A percentile compares a stretch with the other conserved stretches of the same genome.
phyloP scores from a whole-genome alignment of 805 yeast species.

The Candida maesae region DNA sequence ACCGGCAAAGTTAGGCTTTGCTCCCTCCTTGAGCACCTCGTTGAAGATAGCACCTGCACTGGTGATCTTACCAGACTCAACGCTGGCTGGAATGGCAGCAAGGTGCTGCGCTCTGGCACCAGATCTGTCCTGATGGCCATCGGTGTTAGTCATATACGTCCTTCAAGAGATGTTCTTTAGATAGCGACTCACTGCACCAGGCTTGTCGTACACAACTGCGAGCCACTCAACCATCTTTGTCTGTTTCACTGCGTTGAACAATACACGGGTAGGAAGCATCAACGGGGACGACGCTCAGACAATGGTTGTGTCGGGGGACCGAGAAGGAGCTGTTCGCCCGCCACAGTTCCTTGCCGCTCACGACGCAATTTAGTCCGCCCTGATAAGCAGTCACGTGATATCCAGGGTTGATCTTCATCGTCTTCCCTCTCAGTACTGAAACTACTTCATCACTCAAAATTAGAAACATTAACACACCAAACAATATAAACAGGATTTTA shows the following conservation, averaged over 20 bases:
- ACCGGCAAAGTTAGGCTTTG: conserved; percentile 56
- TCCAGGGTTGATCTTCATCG: too few species aligned
- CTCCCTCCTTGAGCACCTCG: conserved; percentile 39
- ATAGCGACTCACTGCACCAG: conserved; percentile 42
- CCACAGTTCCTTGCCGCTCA: too few species aligned
- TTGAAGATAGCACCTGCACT: conserved; percentile 51
- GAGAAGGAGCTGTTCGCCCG: too few species aligned
- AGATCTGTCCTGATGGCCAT: conserved; percentile 42
- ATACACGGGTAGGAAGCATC: conserved; percentile 15
- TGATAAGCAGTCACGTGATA: too few species aligned
- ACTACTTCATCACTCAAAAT: too few species aligned
- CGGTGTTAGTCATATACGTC: background rate
- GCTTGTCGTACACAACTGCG: conserved; percentile 68
- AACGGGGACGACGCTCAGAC: too few species aligned
- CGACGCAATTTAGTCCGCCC: too few species aligned
- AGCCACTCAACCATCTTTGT: conserved; percentile 54
- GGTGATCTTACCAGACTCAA: conserved; percentile 42
- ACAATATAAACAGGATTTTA: background rate
- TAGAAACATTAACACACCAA: too few species aligned
- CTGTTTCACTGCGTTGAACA: conserved; percentile 7
- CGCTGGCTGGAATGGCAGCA: conserved; percentile 40
- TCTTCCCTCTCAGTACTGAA: too few species aligned
- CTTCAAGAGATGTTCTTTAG: too few species aligned
- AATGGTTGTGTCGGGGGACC: too few species aligned
- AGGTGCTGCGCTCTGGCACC: conserved; percentile 51